Base-by-base conservation (phyloP, 2,329 filamentous ascomycete species). In the Ophiostoma australiae region DNA sequence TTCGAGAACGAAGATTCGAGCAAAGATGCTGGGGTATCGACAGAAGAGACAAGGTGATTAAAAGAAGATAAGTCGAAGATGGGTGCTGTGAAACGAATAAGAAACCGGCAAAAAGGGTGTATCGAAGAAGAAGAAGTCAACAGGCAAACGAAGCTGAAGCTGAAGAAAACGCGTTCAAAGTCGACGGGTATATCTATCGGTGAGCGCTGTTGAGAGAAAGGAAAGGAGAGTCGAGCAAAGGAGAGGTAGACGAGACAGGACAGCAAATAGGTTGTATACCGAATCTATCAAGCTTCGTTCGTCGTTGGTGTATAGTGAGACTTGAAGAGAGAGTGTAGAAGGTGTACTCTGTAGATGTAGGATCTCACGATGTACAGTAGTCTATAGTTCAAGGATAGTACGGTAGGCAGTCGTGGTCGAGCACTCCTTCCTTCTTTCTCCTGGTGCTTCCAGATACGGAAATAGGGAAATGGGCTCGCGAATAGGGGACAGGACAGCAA, bases 81-180 rank as follows among this genome's bases (percentile, higher is more conserved):
- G 61, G 31, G 31, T 6, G 33, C 37, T 17, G 7, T 20, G 20
- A 66, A 39, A 23, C 4, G 63, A 66, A 39, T 20, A n/a, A 33
- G 63, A 39, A 39, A 8, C 8, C 31, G 20, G 63, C 63, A 23
- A 35, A 23, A 39, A 58, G 3, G 4, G 52, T 58, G 17, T 33
- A 33, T 33, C 23, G 27, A 63, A 71, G 55, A 71, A 70, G 65
- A 61, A 70, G 61, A 17, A 11, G 70, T 39, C n/a, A 58, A 70
- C n/a, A 31, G 44, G 39, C 52, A 68, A 68, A 69, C 68, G 66
- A 69, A 65, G 55, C 20, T 27, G 41, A 61, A 27, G 33, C 39
- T 27, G 13, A 61, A 66, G 58, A 55, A 69, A 70, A 70, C 71
- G 71, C 71, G 71, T 72, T 70, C 69, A 27, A 72, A 48, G 33